Base-by-base conservation (phyloP, 805 yeast genomes). In the Komagataella populi region DNA sequence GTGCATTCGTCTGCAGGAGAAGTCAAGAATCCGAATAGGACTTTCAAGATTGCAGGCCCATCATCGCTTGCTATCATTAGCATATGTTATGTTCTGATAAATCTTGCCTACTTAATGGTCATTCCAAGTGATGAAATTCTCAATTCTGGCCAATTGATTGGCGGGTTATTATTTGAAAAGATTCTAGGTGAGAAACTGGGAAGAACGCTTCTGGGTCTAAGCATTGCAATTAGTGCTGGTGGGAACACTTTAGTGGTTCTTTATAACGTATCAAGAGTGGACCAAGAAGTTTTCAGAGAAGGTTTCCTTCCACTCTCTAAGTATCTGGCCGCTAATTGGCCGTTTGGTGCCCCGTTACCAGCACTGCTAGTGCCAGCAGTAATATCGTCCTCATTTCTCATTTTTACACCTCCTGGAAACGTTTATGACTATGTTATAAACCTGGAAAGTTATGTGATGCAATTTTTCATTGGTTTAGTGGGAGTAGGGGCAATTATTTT, bases 401-500 rank as follows among this genome's bases (percentile, higher is more conserved):
- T 70, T 2, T 58, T 72, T 2, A 80, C 81, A 6, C 59, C 70
- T 1, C 67, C 70, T 7, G 79, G 75, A 1, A 77, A 75, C 57
- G 66, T 76, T 17, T 78, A 77, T 58, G 72, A 72, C 52, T 78
- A 74, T 53, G 70, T 78, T 49, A 72, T 78, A 36, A 70, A 76
- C 30, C 60, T 76, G 51, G 83, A 78, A 56, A 71, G 80, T 20
- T 77, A 74, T 51, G 79, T 79, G 12, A 63, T 63, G 12, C 78
- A 75, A 55, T 54, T 76, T 0, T 80, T 80, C 52, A 63, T 77
- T 16, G 71, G 74, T 0, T 62, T 81, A 16, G 72, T 77, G 1
- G 78, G 83, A 0, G 53, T 77, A 6, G 90, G 89, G 0, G 59
- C 83, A 0, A 73, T 81, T 47, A 67, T 83, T 8, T 61, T 80